These are phyloP conservation scores for Leptographium galeiforme DNA, from an alignment of 2,329 filamentous ascomycete species.

Conservation along the genomic window DNA sequence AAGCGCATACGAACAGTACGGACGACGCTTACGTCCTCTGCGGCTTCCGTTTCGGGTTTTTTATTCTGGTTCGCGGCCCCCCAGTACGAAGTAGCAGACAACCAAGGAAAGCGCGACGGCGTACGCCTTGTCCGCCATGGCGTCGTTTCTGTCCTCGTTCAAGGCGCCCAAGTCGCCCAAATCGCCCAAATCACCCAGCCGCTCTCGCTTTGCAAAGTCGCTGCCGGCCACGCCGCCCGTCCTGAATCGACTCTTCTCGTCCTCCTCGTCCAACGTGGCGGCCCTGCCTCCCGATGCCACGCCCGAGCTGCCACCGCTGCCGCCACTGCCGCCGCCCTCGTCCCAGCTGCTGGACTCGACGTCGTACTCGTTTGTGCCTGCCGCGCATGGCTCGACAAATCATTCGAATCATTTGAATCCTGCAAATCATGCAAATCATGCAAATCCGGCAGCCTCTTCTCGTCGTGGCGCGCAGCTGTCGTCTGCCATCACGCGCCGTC, in stretches of 20 bases:
- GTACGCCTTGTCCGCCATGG: not conserved
- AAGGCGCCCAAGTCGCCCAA: not conserved
- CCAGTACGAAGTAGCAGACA: not conserved
- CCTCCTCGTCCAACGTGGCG: not conserved
- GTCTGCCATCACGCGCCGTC: not conserved
- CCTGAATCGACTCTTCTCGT: constrained; percentile 3
- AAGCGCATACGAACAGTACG: no score
- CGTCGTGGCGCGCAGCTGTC: not conserved
- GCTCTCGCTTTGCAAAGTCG: constrained; percentile 46
- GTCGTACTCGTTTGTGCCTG: not conserved
- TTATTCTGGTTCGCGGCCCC: no score
- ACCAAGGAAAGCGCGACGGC: not conserved
- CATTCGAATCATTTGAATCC: not conserved
- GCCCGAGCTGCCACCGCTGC: not conserved
- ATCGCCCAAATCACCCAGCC: constrained; percentile 22
- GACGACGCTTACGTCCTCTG: no score
- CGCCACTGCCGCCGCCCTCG: constrained; percentile 4
- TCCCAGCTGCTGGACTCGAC: constrained; percentile 3
- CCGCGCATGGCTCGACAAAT: not conserved
- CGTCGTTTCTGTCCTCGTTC: not conserved
- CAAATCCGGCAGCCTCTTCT: no score
- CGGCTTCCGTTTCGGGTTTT: no score
- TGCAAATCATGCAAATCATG: not conserved
- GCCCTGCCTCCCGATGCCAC: not conserved
- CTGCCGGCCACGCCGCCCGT: constrained; percentile 31